Percentiles rank a stretch among this genome's conserved stretches.
These are phyloP conservation scores for Ampelocalamus luodianensis DNA, from an alignment of 176 grass and related monocot genomes.

Conservation along the genomic window DNA sequence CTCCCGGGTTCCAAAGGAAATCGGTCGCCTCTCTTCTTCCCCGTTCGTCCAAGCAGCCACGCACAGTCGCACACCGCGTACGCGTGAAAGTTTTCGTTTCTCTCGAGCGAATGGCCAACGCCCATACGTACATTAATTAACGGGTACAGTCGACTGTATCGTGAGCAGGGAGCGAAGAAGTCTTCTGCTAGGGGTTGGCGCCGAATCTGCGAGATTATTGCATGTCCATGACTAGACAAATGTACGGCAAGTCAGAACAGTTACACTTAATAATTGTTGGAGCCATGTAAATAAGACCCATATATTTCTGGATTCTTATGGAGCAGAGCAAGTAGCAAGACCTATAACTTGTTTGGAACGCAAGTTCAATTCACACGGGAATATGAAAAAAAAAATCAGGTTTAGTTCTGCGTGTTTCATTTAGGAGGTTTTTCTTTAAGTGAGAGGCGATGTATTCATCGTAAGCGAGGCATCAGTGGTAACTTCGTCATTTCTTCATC, in stretches of 20 bases:
- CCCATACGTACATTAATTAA: constrained; percentile 28
- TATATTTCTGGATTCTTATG: background rate
- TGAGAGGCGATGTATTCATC: too few species aligned
- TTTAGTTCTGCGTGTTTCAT: too few species aligned
- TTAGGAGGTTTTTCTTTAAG: too few species aligned
- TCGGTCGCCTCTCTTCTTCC: background rate
- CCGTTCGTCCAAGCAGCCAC: constrained; percentile 29
- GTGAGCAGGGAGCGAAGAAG: constrained; percentile 47
- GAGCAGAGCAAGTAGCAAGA: background rate
- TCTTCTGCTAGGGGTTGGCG: constrained; percentile 46
- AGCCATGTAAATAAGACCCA: background rate
- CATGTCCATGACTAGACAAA: constrained; percentile 40
- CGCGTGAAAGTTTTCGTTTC: background rate
- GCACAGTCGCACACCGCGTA: background rate
- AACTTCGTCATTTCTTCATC: too few species aligned
- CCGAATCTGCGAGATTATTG: constrained; percentile 44
- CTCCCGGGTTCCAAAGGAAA: constrained; percentile 56
- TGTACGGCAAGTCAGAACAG: constrained; percentile 32
- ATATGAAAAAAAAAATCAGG: too few species aligned
- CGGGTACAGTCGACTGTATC: constrained; percentile 20
- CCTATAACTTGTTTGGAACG: background rate
- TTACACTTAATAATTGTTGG: constrained; percentile 3
- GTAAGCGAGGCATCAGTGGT: too few species aligned
- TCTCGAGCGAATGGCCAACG: constrained; percentile 15
- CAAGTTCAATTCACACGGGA: too few species aligned